These are phyloP conservation scores for Oryza brachyantha DNA, from an alignment of 176 grass and related monocot species.

Conservation along the genomic window DNA sequence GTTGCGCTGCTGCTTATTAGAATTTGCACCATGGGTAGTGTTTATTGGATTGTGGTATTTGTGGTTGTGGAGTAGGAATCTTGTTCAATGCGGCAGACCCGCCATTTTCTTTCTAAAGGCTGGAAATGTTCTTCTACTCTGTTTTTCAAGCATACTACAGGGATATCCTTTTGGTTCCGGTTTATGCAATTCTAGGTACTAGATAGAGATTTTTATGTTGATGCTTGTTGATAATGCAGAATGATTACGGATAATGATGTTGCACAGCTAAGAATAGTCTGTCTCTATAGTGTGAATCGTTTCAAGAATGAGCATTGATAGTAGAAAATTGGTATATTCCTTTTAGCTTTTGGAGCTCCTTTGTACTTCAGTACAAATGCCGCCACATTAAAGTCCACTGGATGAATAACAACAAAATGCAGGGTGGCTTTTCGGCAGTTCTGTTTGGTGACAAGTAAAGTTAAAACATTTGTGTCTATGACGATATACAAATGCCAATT, in stretches of 20 bases:
- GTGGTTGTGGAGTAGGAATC: neutral
- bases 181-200: neutral
- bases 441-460: neutral
- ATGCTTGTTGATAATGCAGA: neutral
- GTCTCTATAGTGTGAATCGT: neutral
- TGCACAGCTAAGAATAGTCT: neutral
- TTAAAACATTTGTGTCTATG: neutral
- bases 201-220: neutral
- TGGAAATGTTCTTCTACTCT: neutral
- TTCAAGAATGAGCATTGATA: neutral
- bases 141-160: neutral
- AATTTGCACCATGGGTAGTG: neutral
- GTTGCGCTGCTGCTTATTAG: conserved; percentile 5
- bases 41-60: neutral
- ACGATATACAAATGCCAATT: neutral
- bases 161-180: neutral
- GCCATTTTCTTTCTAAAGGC: neutral
- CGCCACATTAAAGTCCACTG: neutral
- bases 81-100: neutral
- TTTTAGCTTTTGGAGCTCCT: neutral
- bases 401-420: neutral
- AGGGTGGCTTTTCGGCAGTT: neutral
- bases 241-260: neutral
- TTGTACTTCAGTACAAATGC: neutral
- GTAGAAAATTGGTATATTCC: neutral